Evolutionary conservation across 2,329 filamentous ascomycete genomes (phyloP).

Genomic region (Acephala macrosclerotiorum): DNA sequence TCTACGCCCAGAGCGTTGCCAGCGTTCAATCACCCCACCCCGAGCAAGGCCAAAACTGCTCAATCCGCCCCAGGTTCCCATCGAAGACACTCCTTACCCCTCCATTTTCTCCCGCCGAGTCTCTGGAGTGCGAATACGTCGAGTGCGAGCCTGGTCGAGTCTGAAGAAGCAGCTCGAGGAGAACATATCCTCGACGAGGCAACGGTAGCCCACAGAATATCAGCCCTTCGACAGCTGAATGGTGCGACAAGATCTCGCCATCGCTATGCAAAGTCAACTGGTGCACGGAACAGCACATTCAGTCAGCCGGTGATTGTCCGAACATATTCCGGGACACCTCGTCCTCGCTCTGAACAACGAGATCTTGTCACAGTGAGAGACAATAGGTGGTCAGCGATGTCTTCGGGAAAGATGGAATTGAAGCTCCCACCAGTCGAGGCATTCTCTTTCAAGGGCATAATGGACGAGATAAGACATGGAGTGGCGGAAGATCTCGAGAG

Average conservation of each 20-base stretch:
- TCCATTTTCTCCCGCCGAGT: constrained; percentile 42
- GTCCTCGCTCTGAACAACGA: constrained; percentile 43
- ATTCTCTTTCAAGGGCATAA: constrained; percentile 70
- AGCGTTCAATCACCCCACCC: constrained; percentile 32
- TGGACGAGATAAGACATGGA: constrained; percentile 58
- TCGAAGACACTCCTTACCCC: constrained; percentile 42
- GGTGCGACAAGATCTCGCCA: constrained; percentile 47
- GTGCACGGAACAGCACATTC: constrained; percentile 62
- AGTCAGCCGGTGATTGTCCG: constrained; percentile 72
- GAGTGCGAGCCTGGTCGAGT: constrained; percentile 42
- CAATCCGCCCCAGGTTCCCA: constrained; percentile 36
- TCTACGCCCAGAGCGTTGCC: constrained; percentile 31
- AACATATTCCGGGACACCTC: constrained; percentile 62
- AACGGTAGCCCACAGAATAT: constrained; percentile 63
- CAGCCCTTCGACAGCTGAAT: constrained; percentile 66
- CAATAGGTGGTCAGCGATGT: constrained; percentile 35
- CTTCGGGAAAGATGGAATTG: constrained; percentile 42
- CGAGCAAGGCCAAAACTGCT: constrained; percentile 29
- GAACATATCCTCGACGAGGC: constrained; percentile 57
- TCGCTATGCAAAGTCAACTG: constrained; percentile 63
- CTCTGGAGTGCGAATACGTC: constrained; percentile 44
- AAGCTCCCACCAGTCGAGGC: constrained; percentile 68
- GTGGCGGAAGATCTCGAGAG: constrained; percentile 67
- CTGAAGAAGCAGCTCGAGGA: constrained; percentile 43
- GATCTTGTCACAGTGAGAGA: constrained; percentile 38